Conservation (phyloP, 169 alveolate species). For the Eimeria necatrix region DNA sequence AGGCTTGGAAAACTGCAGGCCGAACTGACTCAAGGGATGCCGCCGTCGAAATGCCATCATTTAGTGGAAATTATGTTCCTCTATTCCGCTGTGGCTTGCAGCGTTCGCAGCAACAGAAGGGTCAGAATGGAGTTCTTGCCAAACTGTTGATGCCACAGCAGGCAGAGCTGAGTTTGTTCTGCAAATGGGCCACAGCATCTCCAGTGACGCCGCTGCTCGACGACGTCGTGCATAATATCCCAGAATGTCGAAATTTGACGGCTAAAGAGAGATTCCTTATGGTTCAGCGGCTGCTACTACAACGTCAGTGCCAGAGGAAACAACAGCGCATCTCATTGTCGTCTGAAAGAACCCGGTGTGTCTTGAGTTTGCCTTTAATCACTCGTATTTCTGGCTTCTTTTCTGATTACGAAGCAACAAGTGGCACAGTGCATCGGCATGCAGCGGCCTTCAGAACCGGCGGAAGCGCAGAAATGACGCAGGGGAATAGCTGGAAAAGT, state of each 20-base stretch:
- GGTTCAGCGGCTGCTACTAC: slow-evolving; percentile 10
- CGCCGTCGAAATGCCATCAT: background rate
- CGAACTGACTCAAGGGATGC: slow-evolving; percentile 3
- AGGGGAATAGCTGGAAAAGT: background rate
- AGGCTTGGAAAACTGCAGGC: background rate
- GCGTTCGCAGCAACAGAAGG: slow-evolving; percentile 25
- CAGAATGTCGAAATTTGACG: background rate
- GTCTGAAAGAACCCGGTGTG: slow-evolving; percentile 50
- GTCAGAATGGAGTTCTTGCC: background rate
- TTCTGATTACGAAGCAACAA: slow-evolving; percentile 38
- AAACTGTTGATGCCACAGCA: background rate
- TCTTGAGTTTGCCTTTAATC: slow-evolving; percentile 45
- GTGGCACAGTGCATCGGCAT: background rate
- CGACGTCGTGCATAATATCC: background rate
- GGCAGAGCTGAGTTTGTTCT: slow-evolving; percentile 10
- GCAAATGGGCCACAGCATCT: slow-evolving; percentile 51
- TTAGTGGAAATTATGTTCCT: slow-evolving; percentile 25
- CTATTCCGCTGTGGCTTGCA: slow-evolving; percentile 11
- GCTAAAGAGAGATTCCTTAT: background rate
- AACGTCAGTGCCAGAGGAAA: slow-evolving; percentile 48
- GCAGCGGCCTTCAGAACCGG: background rate
- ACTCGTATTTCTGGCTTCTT: slow-evolving; percentile 56
- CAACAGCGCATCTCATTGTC: slow-evolving; percentile 44
- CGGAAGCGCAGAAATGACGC: background rate
- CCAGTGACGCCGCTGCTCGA: slow-evolving; percentile 48